A percentile compares a stretch with the other conserved stretches of the same genome.
Conservation (phyloP, 768 basidiomycete genomes). For the Panellus pusillus region DNA sequence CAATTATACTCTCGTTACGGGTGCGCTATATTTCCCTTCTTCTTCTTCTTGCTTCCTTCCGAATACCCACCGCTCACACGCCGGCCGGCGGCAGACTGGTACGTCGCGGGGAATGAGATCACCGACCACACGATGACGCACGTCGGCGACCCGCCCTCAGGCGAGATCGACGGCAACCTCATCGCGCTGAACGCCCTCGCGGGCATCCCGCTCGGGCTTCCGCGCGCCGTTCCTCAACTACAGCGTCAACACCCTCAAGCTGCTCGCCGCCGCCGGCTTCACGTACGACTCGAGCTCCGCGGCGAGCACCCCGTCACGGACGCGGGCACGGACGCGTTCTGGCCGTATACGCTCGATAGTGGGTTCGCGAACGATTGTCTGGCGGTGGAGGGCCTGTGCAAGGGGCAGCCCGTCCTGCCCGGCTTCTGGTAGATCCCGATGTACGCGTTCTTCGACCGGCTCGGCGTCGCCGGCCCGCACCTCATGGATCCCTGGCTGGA, state of each 20-base stretch:
- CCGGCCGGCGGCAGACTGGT: slow-evolving; percentile 55
- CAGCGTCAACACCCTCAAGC: slow-evolving; percentile 56
- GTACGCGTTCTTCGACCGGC: slow-evolving; percentile 71
- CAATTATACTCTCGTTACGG: slow-evolving; percentile 72
- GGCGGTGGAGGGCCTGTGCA: slow-evolving; percentile 51
- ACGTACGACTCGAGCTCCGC: slow-evolving; percentile 69
- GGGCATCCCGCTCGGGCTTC: slow-evolving; percentile 78
- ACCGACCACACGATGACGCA: slow-evolving; percentile 85
- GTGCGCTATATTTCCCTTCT: too few relatives aligned
- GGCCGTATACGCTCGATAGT: slow-evolving; percentile 80
- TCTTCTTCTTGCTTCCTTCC: too few relatives aligned
- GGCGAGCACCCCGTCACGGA: slow-evolving; percentile 67
- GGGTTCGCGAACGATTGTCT: slow-evolving; percentile 82
- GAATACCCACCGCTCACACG: too few relatives aligned
- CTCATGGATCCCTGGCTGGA: slow-evolving; percentile 85
- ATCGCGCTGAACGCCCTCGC: slow-evolving; percentile 76
- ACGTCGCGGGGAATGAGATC: slow-evolving; percentile 80
- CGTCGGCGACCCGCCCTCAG: slow-evolving; percentile 57
- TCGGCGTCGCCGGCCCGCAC: slow-evolving; percentile 56
- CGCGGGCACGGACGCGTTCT: slow-evolving; percentile 67
- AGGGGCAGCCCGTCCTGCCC: slow-evolving; percentile 66
- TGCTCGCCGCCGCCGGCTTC: slow-evolving; percentile 57
- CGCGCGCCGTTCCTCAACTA: slow-evolving; percentile 77
- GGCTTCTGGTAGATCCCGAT: slow-evolving; percentile 86
- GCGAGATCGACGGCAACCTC: slow-evolving; percentile 76